phyloP scores from a whole-genome alignment of 768 basidiomycete species.

The Hydnomerulius pinastri region DNA sequence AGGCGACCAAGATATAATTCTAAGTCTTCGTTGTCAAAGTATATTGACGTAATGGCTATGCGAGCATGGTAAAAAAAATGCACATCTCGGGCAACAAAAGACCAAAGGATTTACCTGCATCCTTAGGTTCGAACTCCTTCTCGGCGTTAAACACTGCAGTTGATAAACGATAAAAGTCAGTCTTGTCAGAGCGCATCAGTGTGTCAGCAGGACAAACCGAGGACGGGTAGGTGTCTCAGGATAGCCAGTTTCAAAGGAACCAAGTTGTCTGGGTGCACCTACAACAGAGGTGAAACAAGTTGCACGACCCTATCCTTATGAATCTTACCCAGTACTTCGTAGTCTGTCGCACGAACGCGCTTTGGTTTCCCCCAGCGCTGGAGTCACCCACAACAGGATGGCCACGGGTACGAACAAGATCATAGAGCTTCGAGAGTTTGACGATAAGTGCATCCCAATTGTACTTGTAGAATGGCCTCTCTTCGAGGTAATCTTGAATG shows the following conservation, averaged over 20 bases:
- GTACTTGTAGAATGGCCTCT: constrained; percentile 94
- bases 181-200: not conserved
- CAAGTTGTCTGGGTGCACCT: constrained; percentile 92
- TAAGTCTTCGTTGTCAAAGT: constrained; percentile 94
- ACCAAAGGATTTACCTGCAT: constrained; percentile 55
- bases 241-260: constrained; percentile 93
- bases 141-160: constrained; percentile 84
- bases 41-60: constrained; percentile 92
- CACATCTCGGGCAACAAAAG: not conserved
- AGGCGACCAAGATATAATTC: constrained; percentile 95
- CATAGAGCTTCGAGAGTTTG: constrained; percentile 91
- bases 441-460: constrained; percentile 96
- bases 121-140: constrained; percentile 87
- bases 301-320: not conserved
- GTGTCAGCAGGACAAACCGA: constrained; percentile 57
- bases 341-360: constrained; percentile 97
- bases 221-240: constrained; percentile 87
- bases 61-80: constrained; percentile 11
- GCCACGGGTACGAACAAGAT: constrained; percentile 92
- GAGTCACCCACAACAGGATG: constrained; percentile 94
- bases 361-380: constrained; percentile 92
- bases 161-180: constrained; percentile 11
- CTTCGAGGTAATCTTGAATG: constrained; percentile 88
- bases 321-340: constrained; percentile 96
- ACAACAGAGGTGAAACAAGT: constrained; percentile 6